Conservation (phyloP, 2,329 filamentous ascomycete genomes). For the Ascochyta fabae region DNA sequence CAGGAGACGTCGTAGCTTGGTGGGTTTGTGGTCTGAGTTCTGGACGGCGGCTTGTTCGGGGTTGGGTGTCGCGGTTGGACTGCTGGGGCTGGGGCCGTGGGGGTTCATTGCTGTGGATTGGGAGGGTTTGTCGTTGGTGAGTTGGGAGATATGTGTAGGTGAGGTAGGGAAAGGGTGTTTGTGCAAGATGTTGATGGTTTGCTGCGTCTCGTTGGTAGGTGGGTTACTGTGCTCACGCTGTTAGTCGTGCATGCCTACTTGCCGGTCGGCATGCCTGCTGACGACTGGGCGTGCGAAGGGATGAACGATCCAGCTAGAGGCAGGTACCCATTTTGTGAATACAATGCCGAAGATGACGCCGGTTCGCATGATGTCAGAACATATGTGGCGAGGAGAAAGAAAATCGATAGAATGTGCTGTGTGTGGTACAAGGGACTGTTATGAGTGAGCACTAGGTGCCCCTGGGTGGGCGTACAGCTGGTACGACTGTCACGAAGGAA, state of each 20-base stretch:
- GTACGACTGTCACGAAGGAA: not conserved
- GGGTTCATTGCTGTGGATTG: not conserved
- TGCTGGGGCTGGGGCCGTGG: not conserved
- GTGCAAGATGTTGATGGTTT: not conserved
- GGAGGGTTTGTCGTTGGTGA: not conserved
- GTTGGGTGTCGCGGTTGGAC: not conserved
- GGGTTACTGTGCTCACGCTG: not conserved
- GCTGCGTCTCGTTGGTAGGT: not conserved
- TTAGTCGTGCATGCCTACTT: too few relatives aligned
- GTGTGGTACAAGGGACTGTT: constrained; percentile 3
- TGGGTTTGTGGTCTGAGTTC: not conserved
- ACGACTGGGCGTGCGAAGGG: constrained; percentile 2
- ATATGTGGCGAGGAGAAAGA: constrained; percentile 1
- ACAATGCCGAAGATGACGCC: not conserved
- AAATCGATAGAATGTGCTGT: constrained; percentile 4
- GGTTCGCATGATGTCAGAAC: not conserved
- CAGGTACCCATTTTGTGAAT: not conserved
- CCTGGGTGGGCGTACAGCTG: not conserved
- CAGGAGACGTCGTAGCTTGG: constrained; percentile 11
- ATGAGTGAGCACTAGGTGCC: not conserved
- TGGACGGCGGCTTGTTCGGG: not conserved
- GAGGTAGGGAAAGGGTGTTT: not conserved
- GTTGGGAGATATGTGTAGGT: not conserved
- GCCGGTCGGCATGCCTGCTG: not conserved
- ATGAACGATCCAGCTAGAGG: not conserved